Evolutionary conservation across 257 asterid species (phyloP).

Genomic region (Lithospermum erythrorhizon): DNA sequence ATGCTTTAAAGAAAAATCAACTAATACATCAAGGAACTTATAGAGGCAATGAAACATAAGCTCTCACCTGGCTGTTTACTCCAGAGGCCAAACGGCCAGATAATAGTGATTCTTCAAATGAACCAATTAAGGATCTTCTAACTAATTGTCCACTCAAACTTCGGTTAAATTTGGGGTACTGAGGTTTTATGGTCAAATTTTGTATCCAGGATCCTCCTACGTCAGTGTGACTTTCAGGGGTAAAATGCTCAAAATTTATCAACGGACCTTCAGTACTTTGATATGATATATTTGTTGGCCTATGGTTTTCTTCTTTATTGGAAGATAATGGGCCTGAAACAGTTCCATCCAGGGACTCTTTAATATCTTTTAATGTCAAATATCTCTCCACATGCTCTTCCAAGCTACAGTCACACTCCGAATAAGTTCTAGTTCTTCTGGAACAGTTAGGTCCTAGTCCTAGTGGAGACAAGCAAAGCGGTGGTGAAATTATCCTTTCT

Average conservation of each 20-base stretch:
- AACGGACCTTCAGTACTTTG: conserved; percentile 39
- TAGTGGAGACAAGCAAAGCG: conserved; percentile 65
- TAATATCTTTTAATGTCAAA: conserved; percentile 55
- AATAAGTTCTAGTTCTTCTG: conserved; percentile 27
- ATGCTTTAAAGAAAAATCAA: conserved; percentile 1
- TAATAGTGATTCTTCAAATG: conserved; percentile 84
- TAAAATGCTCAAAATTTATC: conserved; percentile 37
- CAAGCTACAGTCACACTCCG: conserved; percentile 18
- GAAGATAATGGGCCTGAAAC: conserved; percentile 28
- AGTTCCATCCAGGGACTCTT: conserved; percentile 58
- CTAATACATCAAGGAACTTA: not conserved
- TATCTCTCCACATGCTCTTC: conserved; percentile 33
- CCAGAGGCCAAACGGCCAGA: conserved; percentile 89
- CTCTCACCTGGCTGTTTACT: conserved; percentile 46
- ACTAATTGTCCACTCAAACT: conserved; percentile 58
- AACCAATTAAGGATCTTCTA: conserved; percentile 79
- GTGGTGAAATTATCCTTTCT: conserved; percentile 30
- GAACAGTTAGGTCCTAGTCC: conserved; percentile 72
- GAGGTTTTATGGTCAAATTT: conserved; percentile 25
- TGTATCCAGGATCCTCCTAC: conserved; percentile 21
- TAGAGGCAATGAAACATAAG: not conserved
- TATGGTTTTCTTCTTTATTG: conserved; percentile 20
- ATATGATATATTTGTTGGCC: conserved; percentile 14
- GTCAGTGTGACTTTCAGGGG: conserved; percentile 36
- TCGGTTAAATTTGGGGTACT: conserved; percentile 42